phyloP scores from a whole-genome alignment of 169 alveolate species.

The Babesia gibsoni region DNA sequence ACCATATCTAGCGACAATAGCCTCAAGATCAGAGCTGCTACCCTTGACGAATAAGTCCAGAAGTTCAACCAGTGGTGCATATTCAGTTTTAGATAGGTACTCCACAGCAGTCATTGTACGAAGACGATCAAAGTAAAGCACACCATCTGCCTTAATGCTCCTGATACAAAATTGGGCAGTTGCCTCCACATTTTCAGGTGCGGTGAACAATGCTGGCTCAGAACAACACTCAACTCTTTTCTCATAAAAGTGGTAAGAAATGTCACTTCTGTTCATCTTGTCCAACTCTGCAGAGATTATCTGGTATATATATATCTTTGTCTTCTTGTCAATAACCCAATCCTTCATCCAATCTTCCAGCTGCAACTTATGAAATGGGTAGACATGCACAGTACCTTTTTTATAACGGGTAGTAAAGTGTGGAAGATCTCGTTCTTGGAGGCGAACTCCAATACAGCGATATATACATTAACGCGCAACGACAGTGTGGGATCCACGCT shows the following conservation, averaged over 20 bases:
- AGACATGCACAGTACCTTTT: constrained; percentile 16
- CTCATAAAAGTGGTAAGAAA: constrained; percentile 39
- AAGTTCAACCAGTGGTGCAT: constrained; percentile 41
- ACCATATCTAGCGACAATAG: constrained; percentile 15
- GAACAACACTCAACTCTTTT: constrained; percentile 42
- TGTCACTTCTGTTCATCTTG: constrained; percentile 54
- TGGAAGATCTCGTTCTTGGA: constrained; percentile 66
- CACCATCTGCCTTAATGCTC: constrained; percentile 61
- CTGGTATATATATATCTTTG: constrained; percentile 61
- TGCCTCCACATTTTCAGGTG: constrained; percentile 58
- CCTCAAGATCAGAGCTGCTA: constrained; percentile 27
- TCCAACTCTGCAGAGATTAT: constrained; percentile 67
- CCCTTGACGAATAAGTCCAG: constrained; percentile 44
- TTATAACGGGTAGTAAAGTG: constrained; percentile 55
- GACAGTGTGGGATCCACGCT: constrained; percentile 66
- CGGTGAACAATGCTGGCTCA: constrained; percentile 21
- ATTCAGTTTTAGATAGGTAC: constrained; percentile 45
- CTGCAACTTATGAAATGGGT: not conserved
- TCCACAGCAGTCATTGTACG: constrained; percentile 58
- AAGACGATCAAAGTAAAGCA: constrained; percentile 65
- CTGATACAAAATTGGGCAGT: constrained; percentile 58
- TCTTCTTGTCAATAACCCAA: constrained; percentile 59
- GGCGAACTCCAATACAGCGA: constrained; percentile 70
- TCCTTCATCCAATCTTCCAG: constrained; percentile 73
- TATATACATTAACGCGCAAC: constrained; percentile 63